Evolutionary conservation across 2,329 filamentous ascomycete genomes (phyloP), one percentile per base, ranked within the genome.

Genomic region (Sarocladium oryzae): DNA sequence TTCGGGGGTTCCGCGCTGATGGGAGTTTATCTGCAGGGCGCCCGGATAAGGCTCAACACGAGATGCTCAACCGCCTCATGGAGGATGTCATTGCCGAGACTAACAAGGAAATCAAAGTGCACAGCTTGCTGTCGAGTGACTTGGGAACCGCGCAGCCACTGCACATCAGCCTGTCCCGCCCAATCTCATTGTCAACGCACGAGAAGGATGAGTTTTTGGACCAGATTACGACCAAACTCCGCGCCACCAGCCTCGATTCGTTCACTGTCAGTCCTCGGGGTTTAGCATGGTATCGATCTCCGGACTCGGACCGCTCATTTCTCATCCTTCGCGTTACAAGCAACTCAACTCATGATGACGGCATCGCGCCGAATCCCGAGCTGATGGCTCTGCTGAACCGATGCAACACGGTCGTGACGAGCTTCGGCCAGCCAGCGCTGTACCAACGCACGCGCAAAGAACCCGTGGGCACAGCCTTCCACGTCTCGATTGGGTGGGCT

Each of bases 401-500:
- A 9, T 86, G 85, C 61, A 96, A 96, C 67, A 62, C 66, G 3
- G 68, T 82, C 2, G 81, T 84, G 2, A 65, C 70, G 18, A 62
- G 62, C 1, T 86, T 84, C 63, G 74, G 73, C 0, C 88, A 95
- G 62, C 84, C 87, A 2, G 67, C 77, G 21, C 75, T 97, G 1
- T 97, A 97, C 65, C 65, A 70, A 51, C 58, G 58, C 50, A 56
- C 49, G 24, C 51, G 53, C 5, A 53, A 50, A 4, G 63, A 63
- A 9, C 33, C 54, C 6, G 63, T 56, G 32, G 63, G 57, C 30
- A 55, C 45, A 57, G 81, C 78, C 20, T 96, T 96, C 62, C 93
- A 99, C 67, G 72, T 97, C 54, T 96, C 90, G 41, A 81, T 99
- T 52, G 93, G 86, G 0, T 97, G 92, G 93, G 86, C 80, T 1